phyloP scores from a whole-genome alignment of 768 basidiomycete genomes.

The Suillus variegatus region DNA sequence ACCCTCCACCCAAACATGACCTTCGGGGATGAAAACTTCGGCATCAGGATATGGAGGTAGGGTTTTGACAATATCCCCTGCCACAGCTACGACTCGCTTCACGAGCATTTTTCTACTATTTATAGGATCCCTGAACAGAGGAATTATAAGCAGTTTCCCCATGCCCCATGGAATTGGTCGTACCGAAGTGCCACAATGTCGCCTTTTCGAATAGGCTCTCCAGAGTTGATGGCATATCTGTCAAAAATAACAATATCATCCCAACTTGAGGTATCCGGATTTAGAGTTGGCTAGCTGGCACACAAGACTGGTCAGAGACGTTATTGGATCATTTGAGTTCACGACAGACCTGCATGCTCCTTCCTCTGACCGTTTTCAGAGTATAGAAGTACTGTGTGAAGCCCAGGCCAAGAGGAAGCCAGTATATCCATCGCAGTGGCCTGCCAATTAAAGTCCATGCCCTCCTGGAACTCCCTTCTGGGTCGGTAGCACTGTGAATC shows the following conservation, averaged over 20 bases:
- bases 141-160: not conserved
- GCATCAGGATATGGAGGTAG: constrained; percentile 65
- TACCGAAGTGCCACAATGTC: constrained; percentile 70
- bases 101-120: constrained; percentile 54
- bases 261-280: constrained; percentile 65
- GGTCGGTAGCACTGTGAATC: not conserved
- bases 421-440: constrained; percentile 35
- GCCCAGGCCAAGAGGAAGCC: constrained; percentile 56
- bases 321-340: not conserved
- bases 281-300: constrained; percentile 67
- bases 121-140: constrained; percentile 53
- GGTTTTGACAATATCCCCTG: constrained; percentile 65
- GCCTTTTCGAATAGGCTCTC: constrained; percentile 45
- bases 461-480: not conserved
- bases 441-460: not conserved
- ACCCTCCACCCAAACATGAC: constrained; percentile 81
- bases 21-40: constrained; percentile 55
- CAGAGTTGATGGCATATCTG: constrained; percentile 41
- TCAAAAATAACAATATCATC: constrained; percentile 68
- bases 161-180: constrained; percentile 13
- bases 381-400: constrained; percentile 53
- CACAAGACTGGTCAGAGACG: not conserved
- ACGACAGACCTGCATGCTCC: constrained; percentile 71
- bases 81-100: constrained; percentile 66
- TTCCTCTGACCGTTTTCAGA: constrained; percentile 55